phyloP scores from a whole-genome alignment of 768 basidiomycete genomes.

The Pleurotus djamor region DNA sequence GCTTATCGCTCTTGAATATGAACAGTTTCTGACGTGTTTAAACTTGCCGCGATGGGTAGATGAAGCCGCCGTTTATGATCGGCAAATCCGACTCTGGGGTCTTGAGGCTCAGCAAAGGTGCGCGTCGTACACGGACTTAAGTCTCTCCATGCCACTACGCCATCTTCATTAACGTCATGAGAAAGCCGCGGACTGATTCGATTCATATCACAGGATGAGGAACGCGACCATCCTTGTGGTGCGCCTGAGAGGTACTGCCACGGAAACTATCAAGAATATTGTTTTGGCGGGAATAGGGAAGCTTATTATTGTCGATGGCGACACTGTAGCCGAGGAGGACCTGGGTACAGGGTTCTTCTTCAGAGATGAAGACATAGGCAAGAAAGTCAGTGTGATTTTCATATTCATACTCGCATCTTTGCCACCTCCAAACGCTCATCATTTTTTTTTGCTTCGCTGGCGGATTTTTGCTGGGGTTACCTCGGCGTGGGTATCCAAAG shows the following conservation, averaged over 20 bases:
- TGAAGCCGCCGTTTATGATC: slow-evolving; percentile 59
- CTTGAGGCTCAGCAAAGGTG: slow-evolving; percentile 96
- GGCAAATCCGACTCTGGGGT: slow-evolving; percentile 97
- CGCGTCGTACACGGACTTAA: slow-evolving; percentile 12
- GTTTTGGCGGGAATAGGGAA: slow-evolving; percentile 95
- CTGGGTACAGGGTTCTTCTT: slow-evolving; percentile 93
- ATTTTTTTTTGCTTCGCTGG: slow-evolving; percentile 6
- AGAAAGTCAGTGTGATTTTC: slow-evolving; percentile 56
- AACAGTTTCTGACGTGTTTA: neutral
- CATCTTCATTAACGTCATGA: neutral
- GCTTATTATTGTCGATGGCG: slow-evolving; percentile 80
- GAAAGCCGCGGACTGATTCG: slow-evolving; percentile 7
- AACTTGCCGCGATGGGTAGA: slow-evolving; percentile 3
- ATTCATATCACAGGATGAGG: slow-evolving; percentile 67
- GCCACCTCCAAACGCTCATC: neutral
- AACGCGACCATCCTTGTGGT: slow-evolving; percentile 88
- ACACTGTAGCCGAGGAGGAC: slow-evolving; percentile 77
- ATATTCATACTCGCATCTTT: slow-evolving; percentile 1
- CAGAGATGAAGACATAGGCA: slow-evolving; percentile 89
- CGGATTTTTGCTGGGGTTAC: slow-evolving; percentile 39
- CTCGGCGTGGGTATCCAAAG: slow-evolving; percentile 23
- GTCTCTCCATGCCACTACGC: slow-evolving; percentile 5
- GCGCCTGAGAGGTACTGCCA: slow-evolving; percentile 78
- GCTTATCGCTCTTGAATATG: neutral
- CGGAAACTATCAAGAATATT: slow-evolving; percentile 96